phyloP scores from a whole-genome alignment of 2,329 filamentous ascomycete genomes.

The Diaporthe vexans region DNA sequence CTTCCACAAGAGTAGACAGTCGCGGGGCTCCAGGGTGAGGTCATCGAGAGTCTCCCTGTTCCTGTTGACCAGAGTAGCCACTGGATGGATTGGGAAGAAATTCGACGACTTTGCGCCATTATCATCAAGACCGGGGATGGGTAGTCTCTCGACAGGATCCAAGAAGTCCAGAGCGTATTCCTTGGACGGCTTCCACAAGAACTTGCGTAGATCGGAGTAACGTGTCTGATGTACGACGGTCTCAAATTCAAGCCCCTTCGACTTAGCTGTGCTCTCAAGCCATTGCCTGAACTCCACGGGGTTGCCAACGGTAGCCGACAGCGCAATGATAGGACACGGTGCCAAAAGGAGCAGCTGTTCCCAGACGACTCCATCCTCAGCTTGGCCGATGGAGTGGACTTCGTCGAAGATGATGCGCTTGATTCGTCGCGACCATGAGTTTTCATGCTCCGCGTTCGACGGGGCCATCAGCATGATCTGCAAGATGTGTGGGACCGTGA shows the following conservation, averaged over 20 bases:
- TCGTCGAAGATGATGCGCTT: constrained; percentile 87
- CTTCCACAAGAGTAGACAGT: constrained; percentile 77
- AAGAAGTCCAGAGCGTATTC: constrained; percentile 67
- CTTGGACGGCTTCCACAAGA: constrained; percentile 70
- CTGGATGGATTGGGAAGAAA: constrained; percentile 52
- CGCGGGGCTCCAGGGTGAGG: constrained; percentile 77
- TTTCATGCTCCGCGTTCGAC: constrained; percentile 68
- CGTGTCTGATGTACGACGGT: constrained; percentile 78
- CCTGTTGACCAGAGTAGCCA: constrained; percentile 45
- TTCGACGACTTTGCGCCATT: constrained; percentile 64
- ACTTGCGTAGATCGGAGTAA: constrained; percentile 85
- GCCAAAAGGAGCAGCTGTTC: constrained; percentile 82
- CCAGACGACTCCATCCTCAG: constrained; percentile 83
- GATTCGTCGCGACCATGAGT: constrained; percentile 74
- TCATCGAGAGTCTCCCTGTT: constrained; percentile 76
- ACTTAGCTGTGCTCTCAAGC: constrained; percentile 74
- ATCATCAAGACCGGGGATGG: constrained; percentile 59
- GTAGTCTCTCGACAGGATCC: constrained; percentile 55
- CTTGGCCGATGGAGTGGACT: constrained; percentile 83
- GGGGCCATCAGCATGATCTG: constrained; percentile 82
- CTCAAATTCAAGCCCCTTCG: constrained; percentile 73
- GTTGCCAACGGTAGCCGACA: constrained; percentile 86
- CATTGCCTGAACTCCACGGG: constrained; percentile 78
- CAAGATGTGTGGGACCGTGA: constrained; percentile 83
- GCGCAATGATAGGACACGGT: constrained; percentile 82